Evolutionary conservation across 2,329 filamentous ascomycete genomes (phyloP).

Genomic region (Trichoderma sp.): DNA sequence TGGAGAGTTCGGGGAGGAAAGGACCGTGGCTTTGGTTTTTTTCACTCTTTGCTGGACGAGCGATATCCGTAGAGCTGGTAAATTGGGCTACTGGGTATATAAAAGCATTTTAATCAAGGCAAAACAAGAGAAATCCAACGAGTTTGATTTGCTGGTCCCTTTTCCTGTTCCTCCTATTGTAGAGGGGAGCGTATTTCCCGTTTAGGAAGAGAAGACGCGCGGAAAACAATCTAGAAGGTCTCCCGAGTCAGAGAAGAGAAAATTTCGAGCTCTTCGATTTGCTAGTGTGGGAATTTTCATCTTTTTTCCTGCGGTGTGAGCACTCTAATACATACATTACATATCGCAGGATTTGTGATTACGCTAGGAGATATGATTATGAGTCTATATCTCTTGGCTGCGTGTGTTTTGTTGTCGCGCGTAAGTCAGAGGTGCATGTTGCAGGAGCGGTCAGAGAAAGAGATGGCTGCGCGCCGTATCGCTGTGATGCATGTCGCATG

Average conservation of each 20-base stretch:
- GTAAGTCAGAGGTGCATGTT: conserved; percentile 21
- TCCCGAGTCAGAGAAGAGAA: not conserved
- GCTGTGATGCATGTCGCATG: conserved; percentile 3
- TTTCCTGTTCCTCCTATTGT: not conserved
- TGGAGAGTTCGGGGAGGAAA: not conserved
- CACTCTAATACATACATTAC: not conserved
- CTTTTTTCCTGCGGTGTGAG: conserved; percentile 16
- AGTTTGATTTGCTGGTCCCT: not conserved
- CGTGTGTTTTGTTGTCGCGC: not conserved
- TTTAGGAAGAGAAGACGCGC: conserved; percentile 11
- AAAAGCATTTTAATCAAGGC: not conserved
- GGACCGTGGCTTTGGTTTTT: not conserved
- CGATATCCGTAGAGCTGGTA: conserved; percentile 1
- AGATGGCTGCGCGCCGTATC: conserved; percentile 1
- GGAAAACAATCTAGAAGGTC: not conserved
- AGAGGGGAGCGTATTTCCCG: not conserved
- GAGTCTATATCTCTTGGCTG: not conserved
- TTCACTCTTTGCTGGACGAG: not conserved
- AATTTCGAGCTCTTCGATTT: not conserved
- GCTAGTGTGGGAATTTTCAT: not conserved
- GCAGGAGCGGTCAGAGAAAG: conserved; percentile 28
- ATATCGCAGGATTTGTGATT: no score
- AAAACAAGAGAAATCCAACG: not conserved
- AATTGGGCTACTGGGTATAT: conserved; percentile 18
- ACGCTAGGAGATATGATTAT: not conserved